phyloP scores from a whole-genome alignment of 805 yeast genomes.

The Priceomyces carsonii region DNA sequence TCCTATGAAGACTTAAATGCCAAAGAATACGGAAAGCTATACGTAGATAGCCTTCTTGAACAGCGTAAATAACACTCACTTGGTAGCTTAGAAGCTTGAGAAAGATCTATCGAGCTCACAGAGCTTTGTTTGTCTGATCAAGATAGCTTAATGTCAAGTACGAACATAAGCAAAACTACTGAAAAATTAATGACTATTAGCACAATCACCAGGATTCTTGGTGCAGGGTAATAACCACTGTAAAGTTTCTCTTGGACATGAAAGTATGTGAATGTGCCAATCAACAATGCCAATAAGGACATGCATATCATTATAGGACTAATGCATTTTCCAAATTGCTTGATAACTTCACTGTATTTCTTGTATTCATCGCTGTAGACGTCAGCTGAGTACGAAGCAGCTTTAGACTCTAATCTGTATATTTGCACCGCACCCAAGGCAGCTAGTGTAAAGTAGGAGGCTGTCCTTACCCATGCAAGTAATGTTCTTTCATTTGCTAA shows the following conservation, averaged over 20 bases:
- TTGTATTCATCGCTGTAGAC: too few relatives aligned
- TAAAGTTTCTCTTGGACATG: slow-evolving; percentile 25
- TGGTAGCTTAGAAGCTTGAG: too few relatives aligned
- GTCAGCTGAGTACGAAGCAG: slow-evolving; percentile 6
- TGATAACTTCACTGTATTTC: slow-evolving; percentile 8
- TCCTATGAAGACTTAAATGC: too few relatives aligned
- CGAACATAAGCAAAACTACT: slow-evolving; percentile 18
- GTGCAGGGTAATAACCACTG: slow-evolving; percentile 22
- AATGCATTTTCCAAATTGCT: slow-evolving; percentile 17
- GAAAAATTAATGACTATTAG: slow-evolving; percentile 18
- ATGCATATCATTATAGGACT: slow-evolving; percentile 16
- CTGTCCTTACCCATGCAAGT: slow-evolving; percentile 30
- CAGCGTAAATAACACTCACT: too few relatives aligned
- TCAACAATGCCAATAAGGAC: slow-evolving; percentile 16
- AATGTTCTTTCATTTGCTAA: slow-evolving; percentile 36
- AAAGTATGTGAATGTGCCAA: slow-evolving; percentile 25
- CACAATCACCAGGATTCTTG: slow-evolving; percentile 18
- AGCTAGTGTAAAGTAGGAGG: slow-evolving; percentile 21
- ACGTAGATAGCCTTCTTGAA: too few relatives aligned
- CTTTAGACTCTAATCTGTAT: slow-evolving; percentile 16
- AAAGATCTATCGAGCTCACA: too few relatives aligned
- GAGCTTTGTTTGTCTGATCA: slow-evolving; percentile 1
- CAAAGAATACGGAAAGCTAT: too few relatives aligned
- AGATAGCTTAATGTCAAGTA: slow-evolving; percentile 17
- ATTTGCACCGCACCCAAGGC: slow-evolving; percentile 26